Evolutionary conservation across 2,329 filamentous ascomycete species (phyloP), one percentile per base, ranked within the genome.

Genomic region (Colletotrichum trifolii): DNA sequence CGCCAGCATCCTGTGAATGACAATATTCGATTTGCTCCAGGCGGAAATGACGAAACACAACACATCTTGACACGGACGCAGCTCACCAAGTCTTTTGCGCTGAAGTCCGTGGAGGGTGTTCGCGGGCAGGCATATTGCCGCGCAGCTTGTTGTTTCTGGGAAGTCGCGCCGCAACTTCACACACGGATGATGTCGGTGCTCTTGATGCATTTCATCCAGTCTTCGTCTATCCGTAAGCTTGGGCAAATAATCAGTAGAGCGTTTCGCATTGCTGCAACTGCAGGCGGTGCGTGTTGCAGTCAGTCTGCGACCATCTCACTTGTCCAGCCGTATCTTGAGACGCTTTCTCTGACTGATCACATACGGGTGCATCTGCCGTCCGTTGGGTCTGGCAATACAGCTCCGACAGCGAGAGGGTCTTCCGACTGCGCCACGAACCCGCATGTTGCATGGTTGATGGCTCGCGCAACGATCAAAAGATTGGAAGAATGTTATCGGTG

Each of bases 101-200:
- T 43, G 42, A 43, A 11, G 2, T 35, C 38, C 42, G 36, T 40
- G n/a, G 17, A 17, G 36, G 39, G 38, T n/a, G 55, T 49, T 36
- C 13, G 38, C n/a, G 38, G 38, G 46, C 46, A 43, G 54, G 54
- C 46, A 50, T 13, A n/a, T 58, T 47, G 25, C 36, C 34, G 54
- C n/a, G 25, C 54, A 49, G 12, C 8, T 34, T 49, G 45, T 49
- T 45, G 48, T 50, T 58, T 46, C 55, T 38, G 55, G 55, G 45
- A 58, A 58, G 15, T 58, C 55, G 25, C 43, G 17, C 46, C 38
- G 54, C 54, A 43, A 34, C 54, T 15, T 49, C 54, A 8, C 40
- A 36, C 33, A 40, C 38, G 38, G 38, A 13, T 10, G 38, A 40
- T 40, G 38, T 40, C 38, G 38, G 9, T 6, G 38, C 25, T 25